Percentiles rank a stretch among this genome's conserved stretches.
Conservation (phyloP, 208 protist species). For the Trypanosoma grayi region DNA sequence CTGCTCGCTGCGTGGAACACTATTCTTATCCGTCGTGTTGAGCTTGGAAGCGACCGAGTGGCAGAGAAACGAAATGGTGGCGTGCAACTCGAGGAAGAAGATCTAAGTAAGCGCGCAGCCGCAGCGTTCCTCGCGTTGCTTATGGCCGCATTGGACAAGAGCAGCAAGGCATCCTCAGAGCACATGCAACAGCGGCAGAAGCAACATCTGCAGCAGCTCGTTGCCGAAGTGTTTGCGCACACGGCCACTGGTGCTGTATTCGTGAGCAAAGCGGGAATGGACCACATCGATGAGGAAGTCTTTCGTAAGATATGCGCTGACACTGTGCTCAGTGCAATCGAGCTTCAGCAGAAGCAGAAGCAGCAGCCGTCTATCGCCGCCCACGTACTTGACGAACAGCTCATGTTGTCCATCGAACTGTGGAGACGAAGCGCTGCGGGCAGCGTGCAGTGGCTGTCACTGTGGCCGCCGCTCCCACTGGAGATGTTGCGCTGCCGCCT, state of each 20-base stretch:
- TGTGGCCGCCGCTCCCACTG: slow-evolving; percentile 22
- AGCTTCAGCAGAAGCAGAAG: not conserved
- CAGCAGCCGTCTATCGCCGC: not conserved
- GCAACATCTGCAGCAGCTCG: not conserved
- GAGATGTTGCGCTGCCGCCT: slow-evolving; percentile 16
- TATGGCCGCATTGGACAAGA: not conserved
- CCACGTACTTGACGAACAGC: not conserved
- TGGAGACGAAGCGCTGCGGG: not conserved
- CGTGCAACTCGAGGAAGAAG: not conserved
- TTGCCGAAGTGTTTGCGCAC: slow-evolving; percentile 14
- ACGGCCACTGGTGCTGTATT: not conserved
- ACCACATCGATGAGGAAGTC: not conserved
- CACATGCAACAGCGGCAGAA: not conserved
- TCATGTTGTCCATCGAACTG: not conserved
- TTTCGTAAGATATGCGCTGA: not conserved
- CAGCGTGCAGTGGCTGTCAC: slow-evolving; percentile 6
- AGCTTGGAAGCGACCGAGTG: slow-evolving; percentile 5
- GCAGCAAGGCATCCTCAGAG: not conserved
- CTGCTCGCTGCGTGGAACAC: slow-evolving; percentile 23
- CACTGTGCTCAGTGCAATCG: not conserved
- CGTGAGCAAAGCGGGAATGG: not conserved
- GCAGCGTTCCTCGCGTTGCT: slow-evolving; percentile 11
- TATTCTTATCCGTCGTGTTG: slow-evolving; percentile 16
- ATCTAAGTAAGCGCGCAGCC: not conserved
- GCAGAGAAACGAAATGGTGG: not conserved